Evolutionary conservation across 768 basidiomycete genomes (phyloP), one percentile per base, ranked within the genome.

Genomic region (Naganishia antarctica): DNA sequence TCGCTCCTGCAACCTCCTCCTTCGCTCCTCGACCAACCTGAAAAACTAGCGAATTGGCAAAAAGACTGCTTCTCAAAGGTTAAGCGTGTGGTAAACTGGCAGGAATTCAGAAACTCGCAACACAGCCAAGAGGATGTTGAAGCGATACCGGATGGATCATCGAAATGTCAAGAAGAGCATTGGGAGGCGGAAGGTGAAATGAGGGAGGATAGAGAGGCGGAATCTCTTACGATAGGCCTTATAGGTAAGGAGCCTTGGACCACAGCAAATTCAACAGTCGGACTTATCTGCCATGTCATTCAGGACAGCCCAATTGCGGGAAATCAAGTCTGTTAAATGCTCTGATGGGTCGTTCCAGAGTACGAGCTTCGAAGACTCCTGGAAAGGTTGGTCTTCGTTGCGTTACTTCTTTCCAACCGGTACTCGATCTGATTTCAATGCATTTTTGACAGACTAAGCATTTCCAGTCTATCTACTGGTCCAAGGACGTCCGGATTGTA

Each of bases 381-480:
- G 76, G 76, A 59, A 77, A 77, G 70, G 75, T 75, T 12, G 18
- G 60, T 29, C 2, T 23, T 16, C 43, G 4, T 9, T 43, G 4
- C 26, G 12, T 5, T 16, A 21, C n/a, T 23, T 46, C n/a, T n/a
- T n/a, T n/a, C n/a, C n/a, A n/a, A n/a, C n/a, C n/a, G n/a, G n/a
- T n/a, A n/a, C n/a, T n/a, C n/a, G n/a, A n/a, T n/a, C n/a, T n/a
- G n/a, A n/a, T n/a, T n/a, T n/a, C n/a, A n/a, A n/a, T n/a, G n/a
- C n/a, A n/a, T n/a, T n/a, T n/a, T n/a, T n/a, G n/a, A n/a, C n/a
- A 98, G 80, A 99, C 96, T 15, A 99, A 99, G 75, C 94, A 99
- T 78, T 97, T 98, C 80, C 96, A 99, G 78, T 98, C 96, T 0
- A 92, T 97, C 70, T 85, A 91, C 71, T 66, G 61, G 62, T 92